Conservation (phyloP, 257 asterid species). For the Galeopsis tetrahit region DNA sequence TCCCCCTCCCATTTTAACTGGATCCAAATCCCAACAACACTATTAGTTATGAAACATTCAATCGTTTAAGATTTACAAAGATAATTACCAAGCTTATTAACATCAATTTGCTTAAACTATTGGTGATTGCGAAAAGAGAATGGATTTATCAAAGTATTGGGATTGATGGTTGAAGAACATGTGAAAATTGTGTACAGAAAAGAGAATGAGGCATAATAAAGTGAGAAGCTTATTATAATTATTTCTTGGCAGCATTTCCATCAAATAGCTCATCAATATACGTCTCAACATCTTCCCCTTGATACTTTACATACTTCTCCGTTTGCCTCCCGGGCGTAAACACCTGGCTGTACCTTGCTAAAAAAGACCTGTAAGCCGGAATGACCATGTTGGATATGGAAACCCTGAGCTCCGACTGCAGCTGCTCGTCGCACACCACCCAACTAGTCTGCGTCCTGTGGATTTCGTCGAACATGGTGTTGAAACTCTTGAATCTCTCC, state of each 20-base stretch:
- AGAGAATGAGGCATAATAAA: neutral
- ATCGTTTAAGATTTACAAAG: too few species aligned
- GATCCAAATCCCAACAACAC: too few species aligned
- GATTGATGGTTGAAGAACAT: too few species aligned
- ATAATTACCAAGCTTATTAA: too few species aligned
- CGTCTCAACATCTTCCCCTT: conserved; percentile 81
- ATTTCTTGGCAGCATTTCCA: conserved; percentile 79
- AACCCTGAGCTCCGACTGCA: conserved; percentile 89
- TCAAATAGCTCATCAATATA: conserved; percentile 77
- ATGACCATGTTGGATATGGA: conserved; percentile 92
- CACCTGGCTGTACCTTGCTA: conserved; percentile 72
- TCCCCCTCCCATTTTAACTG: too few species aligned
- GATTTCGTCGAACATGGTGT: conserved; percentile 78
- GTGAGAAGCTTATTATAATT: conserved; percentile 11
- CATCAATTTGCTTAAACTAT: too few species aligned
- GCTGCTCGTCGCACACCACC: conserved; percentile 91
- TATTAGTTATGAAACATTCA: too few species aligned
- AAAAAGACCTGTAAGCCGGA: conserved; percentile 85
- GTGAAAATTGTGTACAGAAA: too few species aligned
- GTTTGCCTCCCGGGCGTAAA: conserved; percentile 94
- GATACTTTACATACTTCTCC: conserved; percentile 86
- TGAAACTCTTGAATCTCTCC: conserved; percentile 90
- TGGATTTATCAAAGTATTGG: too few species aligned
- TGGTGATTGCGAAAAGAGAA: too few species aligned
- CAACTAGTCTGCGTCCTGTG: conserved; percentile 73